Evolutionary conservation across 1,284 basidiomycete species (phyloP).

Genomic region (Cutaneotrichosporon sp.): DNA sequence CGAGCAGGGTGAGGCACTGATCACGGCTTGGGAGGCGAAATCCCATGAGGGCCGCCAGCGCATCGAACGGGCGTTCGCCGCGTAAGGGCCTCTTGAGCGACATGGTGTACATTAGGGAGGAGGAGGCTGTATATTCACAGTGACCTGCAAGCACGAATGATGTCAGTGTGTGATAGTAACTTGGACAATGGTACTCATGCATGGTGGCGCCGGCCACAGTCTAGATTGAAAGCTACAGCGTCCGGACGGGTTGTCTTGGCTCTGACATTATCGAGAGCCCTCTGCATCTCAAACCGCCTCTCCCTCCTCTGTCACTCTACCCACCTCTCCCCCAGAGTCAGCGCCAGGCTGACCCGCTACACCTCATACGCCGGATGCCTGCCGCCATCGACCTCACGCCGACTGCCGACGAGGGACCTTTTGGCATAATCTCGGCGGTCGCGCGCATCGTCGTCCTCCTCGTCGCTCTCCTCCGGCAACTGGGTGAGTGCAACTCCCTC

Average conservation of each 20-base stretch:
- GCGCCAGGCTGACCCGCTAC: background rate
- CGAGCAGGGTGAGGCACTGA: constrained; percentile 52
- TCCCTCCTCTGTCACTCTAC: too few species aligned
- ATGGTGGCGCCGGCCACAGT: constrained; percentile 4
- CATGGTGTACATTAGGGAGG: too few species aligned
- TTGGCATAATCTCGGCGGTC: constrained; percentile 3
- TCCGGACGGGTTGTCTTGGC: too few species aligned
- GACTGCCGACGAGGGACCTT: constrained; percentile 10
- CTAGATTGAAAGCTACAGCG: background rate
- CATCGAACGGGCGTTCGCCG: background rate
- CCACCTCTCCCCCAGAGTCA: too few species aligned
- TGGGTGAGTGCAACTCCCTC: constrained; percentile 45
- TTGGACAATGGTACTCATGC: constrained; percentile 4
- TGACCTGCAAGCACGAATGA: background rate
- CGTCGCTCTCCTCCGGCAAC: constrained; percentile 46
- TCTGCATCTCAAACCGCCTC: too few species aligned
- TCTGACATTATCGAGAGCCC: too few species aligned
- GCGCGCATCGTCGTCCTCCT: constrained; percentile 28
- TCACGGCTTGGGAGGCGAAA: constrained; percentile 61
- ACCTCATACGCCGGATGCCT: constrained; percentile 36
- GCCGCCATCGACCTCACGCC: constrained; percentile 27
- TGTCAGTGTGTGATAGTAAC: background rate
- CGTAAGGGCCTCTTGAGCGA: too few species aligned
- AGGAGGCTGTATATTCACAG: too few species aligned
- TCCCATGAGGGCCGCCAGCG: constrained; percentile 5